Evolutionary conservation across 257 asterid genomes (phyloP), one percentile per base, ranked within the genome.

Genomic region (Ilex aquifolium): DNA sequence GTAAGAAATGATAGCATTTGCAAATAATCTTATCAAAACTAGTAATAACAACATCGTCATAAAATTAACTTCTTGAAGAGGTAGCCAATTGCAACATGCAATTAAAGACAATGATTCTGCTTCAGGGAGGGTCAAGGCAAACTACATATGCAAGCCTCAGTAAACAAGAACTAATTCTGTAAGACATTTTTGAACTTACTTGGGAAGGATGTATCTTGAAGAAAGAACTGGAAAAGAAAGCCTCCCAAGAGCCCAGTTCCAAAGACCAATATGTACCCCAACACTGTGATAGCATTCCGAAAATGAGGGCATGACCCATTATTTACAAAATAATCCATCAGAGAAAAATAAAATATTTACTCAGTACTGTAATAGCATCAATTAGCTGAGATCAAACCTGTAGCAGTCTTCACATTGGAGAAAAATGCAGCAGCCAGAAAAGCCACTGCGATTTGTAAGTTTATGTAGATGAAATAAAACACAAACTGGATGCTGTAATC

Each of bases 401-500:
- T 66, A 53, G 96, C 91, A 32, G 96, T 93, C 83, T 80, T 87
- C 80, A 74, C 82, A 49, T 74, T 81, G 13, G 91, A 82, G 74
- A 93, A 93, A 65, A 82, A 62, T 63, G 85, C 85, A 77, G 99
- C 94, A 58, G 81, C 92, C 46, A 87, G 92, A 72, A 93, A 93
- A 59, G 99, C 95, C 80, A 86, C 68, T 46, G 92, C 68, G 59
- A 84, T 76, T 85, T 93, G 99, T 94, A 93, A 72, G 88, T 93
- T 93, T 76, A 90, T 79, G 86, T 83, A 93, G 82, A 93, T 74
- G 83, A 90, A 93, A 69, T 83, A 93, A 71, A 93, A 93, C 59
- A 84, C 95, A 54, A 85, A 81, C 78, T 90, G 97, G 88, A 93
- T 90, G 81, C 90, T 80, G 72, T 90, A 90, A 76, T 79, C 94